Evolutionary conservation across 257 asterid species (phyloP).

Genomic region (Przewalskia tangutica): DNA sequence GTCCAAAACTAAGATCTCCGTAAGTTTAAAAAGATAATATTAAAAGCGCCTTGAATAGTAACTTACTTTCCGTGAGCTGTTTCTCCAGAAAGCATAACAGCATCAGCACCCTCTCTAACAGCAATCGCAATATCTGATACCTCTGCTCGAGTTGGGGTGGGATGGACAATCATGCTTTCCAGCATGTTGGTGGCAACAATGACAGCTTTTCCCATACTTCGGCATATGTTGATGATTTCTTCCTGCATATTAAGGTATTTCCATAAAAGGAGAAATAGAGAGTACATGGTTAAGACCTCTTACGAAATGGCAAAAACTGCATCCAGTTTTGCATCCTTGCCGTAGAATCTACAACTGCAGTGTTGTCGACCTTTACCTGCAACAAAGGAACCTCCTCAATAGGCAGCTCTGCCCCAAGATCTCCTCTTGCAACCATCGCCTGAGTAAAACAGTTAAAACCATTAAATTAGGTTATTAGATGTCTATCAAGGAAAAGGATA

Average conservation of each 20-base stretch:
- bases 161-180: constrained; percentile 98
- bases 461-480: constrained; percentile 6
- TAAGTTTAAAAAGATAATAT: neutral
- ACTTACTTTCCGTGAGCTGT: constrained; percentile 98
- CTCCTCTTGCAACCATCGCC: constrained; percentile 99
- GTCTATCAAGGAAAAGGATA: neutral
- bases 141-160: constrained; percentile 98
- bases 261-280: neutral
- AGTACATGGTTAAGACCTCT: neutral
- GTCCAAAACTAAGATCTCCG: neutral
- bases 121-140: constrained; percentile 96
- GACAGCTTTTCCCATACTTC: constrained; percentile 98
- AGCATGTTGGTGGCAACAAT: constrained; percentile 99
- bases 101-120: constrained; percentile 94
- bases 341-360: neutral
- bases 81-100: constrained; percentile 99
- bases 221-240: constrained; percentile 80
- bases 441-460: constrained; percentile 16
- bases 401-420: constrained; percentile 96
- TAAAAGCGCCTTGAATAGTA: neutral
- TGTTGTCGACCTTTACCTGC: constrained; percentile 47
- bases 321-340: neutral
- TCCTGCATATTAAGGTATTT: constrained; percentile 38
- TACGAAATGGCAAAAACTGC: neutral
- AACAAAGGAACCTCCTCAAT: constrained; percentile 92